Conservation (phyloP, 768 basidiomycete genomes). For the Lentinula guzmanii region DNA sequence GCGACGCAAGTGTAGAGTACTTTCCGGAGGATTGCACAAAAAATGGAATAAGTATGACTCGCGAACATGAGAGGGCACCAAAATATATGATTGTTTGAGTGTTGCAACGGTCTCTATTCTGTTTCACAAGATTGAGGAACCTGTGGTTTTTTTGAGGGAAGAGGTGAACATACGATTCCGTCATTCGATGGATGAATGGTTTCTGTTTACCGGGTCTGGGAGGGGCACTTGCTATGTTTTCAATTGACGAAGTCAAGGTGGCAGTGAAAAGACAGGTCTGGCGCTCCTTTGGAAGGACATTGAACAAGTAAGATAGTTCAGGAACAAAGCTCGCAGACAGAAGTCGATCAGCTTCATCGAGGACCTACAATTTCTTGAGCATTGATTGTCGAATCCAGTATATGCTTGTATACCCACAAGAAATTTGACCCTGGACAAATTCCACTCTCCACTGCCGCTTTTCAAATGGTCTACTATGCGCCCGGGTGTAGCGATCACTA, state of each 20-base stretch:
- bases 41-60: conserved; percentile 90
- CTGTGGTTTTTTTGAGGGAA: background rate
- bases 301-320: conserved; percentile 76
- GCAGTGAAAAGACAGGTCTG: conserved; percentile 98
- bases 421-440: conserved; percentile 77
- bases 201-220: conserved; percentile 79
- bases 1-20: conserved; percentile 61
- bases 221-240: conserved; percentile 62
- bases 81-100: conserved; percentile 82
- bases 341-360: conserved; percentile 95
- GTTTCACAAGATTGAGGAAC: conserved; percentile 4
- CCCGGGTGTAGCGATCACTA: conserved; percentile 94
- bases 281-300: conserved; percentile 71
- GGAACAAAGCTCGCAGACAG: conserved; percentile 85
- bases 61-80: conserved; percentile 91
- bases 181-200: conserved; percentile 82
- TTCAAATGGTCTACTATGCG: conserved; percentile 86
- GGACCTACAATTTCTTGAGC: conserved; percentile 45
- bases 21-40: conserved; percentile 83
- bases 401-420: conserved; percentile 44
- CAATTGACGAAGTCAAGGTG: conserved; percentile 84
- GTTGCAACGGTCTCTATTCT: conserved; percentile 89
- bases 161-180: conserved; percentile 44
- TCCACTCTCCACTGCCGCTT: conserved; percentile 78
- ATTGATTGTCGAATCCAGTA: background rate